Percentiles rank a stretch among this genome's conserved stretches.
Evolutionary conservation across 169 alveolate species (phyloP).

Genomic region (Plasmodium billcollinsi): DNA sequence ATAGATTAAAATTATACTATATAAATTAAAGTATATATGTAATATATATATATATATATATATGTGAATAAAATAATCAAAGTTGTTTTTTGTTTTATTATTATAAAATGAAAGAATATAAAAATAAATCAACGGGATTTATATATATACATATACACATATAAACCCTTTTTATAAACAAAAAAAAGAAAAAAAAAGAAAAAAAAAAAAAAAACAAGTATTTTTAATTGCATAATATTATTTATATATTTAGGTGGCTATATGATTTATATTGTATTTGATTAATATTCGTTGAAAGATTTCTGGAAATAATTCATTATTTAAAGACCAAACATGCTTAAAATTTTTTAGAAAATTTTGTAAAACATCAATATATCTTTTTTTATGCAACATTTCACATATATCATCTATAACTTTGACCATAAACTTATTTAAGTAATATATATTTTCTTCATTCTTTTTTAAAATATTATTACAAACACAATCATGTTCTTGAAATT

Average conservation of each 20-base stretch:
- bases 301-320: slow-evolving; percentile 11
- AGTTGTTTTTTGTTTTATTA: no score
- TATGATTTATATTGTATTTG: slow-evolving; percentile 25
- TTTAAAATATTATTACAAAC: not conserved
- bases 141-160: not conserved
- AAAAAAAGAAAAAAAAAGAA: slow-evolving; percentile 6
- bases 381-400: slow-evolving; percentile 46
- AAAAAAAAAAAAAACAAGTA: not conserved
- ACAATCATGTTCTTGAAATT: slow-evolving; percentile 22
- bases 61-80: no score
- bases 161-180: not conserved
- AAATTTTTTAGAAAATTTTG: slow-evolving; percentile 50
- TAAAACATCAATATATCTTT: slow-evolving; percentile 49
- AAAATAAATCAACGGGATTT: not conserved
- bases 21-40: no score
- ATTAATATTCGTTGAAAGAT: slow-evolving; percentile 17
- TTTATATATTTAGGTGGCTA: not conserved
- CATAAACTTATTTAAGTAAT: slow-evolving; percentile 51
- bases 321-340: slow-evolving; percentile 44
- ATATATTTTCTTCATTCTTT: slow-evolving; percentile 1
- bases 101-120: no score
- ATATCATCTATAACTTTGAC: slow-evolving; percentile 17
- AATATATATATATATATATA: no score
- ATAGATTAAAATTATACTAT: no score
- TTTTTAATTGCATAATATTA: not conserved